Conservation (phyloP, 202 grass and related monocot genomes). For the Elaeis oleifera region DNA sequence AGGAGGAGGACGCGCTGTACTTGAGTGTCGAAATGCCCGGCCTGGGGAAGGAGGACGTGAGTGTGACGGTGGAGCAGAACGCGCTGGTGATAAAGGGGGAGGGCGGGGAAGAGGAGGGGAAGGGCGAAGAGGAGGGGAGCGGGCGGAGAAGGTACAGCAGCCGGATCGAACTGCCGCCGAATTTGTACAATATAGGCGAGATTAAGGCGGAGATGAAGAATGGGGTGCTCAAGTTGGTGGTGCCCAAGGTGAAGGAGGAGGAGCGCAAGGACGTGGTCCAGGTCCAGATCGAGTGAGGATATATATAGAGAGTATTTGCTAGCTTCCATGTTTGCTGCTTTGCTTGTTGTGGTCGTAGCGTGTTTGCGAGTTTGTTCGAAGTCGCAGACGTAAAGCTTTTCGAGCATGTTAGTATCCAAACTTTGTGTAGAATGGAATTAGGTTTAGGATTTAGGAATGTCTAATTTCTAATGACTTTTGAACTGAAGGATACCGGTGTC, state of each 20-base stretch:
- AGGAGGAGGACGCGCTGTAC: constrained; percentile 24
- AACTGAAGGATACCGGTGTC: too few species aligned
- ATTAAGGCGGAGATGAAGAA: constrained; percentile 36
- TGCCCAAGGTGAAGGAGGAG: constrained; percentile 27
- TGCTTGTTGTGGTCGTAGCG: too few species aligned
- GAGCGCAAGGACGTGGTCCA: constrained; percentile 17
- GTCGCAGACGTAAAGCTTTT: too few species aligned
- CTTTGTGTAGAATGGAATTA: too few species aligned
- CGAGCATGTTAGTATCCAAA: too few species aligned
- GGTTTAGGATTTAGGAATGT: too few species aligned
- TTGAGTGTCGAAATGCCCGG: constrained; percentile 25
- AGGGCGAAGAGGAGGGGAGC: not conserved
- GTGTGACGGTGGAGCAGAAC: constrained; percentile 9
- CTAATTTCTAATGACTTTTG: too few species aligned
- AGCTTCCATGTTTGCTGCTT: too few species aligned
- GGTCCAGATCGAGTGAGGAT: constrained; percentile 10
- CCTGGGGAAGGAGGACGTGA: constrained; percentile 23
- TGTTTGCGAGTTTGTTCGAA: too few species aligned
- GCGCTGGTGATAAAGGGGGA: constrained; percentile 25
- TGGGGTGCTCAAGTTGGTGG: constrained; percentile 24
- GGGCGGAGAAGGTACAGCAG: constrained; percentile 18
- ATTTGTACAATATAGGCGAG: constrained; percentile 27
- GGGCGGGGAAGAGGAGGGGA: not conserved
- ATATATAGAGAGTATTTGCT: too few species aligned
- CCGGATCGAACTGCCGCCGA: constrained; percentile 22